Evolutionary conservation across 2,329 filamentous ascomycete genomes (phyloP).

Genomic region (Alternaria brassicicola): DNA sequence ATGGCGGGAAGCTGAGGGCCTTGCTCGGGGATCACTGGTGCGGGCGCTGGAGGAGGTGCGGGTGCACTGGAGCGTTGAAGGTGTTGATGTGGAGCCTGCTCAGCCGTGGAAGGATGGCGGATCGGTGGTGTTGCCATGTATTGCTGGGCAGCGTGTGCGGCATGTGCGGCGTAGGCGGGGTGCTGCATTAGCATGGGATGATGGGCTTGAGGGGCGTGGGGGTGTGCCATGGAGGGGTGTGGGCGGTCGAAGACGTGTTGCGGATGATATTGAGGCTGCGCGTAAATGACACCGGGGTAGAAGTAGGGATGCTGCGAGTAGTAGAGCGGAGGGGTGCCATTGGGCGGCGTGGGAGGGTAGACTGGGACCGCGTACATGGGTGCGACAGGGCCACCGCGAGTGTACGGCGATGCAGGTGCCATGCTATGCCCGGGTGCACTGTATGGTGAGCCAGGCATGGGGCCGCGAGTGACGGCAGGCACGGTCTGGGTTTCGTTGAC

Average conservation of each 20-base stretch:
- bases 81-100: slow-evolving; percentile 48
- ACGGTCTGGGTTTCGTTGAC: slow-evolving; percentile 83
- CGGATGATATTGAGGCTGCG: slow-evolving; percentile 38
- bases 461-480: slow-evolving; percentile 79
- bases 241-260: slow-evolving; percentile 43
- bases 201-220: slow-evolving; percentile 45
- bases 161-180: slow-evolving; percentile 36
- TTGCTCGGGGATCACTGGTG: slow-evolving; percentile 37
- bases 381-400: slow-evolving; percentile 50
- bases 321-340: slow-evolving; percentile 51
- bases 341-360: slow-evolving; percentile 50
- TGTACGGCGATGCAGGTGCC: slow-evolving; percentile 61
- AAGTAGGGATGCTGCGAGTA: slow-evolving; percentile 44
- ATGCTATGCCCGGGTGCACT: slow-evolving; percentile 58
- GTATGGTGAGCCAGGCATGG: slow-evolving; percentile 65
- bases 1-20: slow-evolving; percentile 47
- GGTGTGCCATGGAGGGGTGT: slow-evolving; percentile 49
- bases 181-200: slow-evolving; percentile 38
- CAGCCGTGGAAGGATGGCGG: slow-evolving; percentile 49
- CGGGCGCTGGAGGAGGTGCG: slow-evolving; percentile 26
- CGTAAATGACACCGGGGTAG: slow-evolving; percentile 42
- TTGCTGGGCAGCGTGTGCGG: slow-evolving; percentile 41
- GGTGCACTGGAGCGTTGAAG: slow-evolving; percentile 38
- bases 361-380: slow-evolving; percentile 50
- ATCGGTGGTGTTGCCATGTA: slow-evolving; percentile 48